Conservation (phyloP, 2,329 filamentous ascomycete species). For the Diaporthe capsici region DNA sequence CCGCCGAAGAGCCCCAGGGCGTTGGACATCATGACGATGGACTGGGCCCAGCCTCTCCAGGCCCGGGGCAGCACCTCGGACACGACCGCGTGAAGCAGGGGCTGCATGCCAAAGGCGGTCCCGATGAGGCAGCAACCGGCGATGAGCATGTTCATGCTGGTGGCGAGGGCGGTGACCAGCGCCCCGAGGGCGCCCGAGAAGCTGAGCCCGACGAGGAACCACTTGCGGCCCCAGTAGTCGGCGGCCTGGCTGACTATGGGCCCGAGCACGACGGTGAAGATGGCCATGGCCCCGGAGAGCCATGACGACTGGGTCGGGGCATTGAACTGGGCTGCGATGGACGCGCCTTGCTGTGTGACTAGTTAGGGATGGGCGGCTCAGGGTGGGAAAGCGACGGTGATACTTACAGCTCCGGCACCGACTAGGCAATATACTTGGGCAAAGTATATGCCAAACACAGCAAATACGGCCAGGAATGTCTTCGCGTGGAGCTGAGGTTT, state of each 20-base stretch:
- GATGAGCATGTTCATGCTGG: constrained; percentile 53
- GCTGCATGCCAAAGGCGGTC: constrained; percentile 54
- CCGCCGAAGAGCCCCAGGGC: constrained; percentile 50
- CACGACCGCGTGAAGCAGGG: constrained; percentile 55
- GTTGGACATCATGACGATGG: constrained; percentile 50
- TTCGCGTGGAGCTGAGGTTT: constrained; percentile 50
- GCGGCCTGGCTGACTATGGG: constrained; percentile 56
- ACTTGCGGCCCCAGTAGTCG: constrained; percentile 59
- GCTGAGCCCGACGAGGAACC: constrained; percentile 55
- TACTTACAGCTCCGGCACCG: constrained; percentile 52
- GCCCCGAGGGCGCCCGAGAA: constrained; percentile 52
- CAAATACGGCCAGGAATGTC: constrained; percentile 53
- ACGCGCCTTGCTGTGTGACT: constrained; percentile 50
- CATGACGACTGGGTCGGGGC: constrained; percentile 48
- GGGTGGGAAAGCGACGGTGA: background rate
- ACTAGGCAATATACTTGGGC: constrained; percentile 53
- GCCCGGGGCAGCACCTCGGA: constrained; percentile 57
- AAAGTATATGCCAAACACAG: constrained; percentile 54
- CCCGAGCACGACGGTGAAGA: constrained; percentile 53
- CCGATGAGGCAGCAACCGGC: constrained; percentile 54
- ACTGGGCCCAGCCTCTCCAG: constrained; percentile 54
- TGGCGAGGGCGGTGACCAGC: constrained; percentile 54
- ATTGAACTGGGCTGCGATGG: constrained; percentile 49
- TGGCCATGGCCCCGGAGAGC: constrained; percentile 54
- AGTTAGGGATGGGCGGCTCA: constrained; percentile 1